Base-by-base conservation (phyloP, 1,284 basidiomycete species). In the Cryptococcus sp. region DNA sequence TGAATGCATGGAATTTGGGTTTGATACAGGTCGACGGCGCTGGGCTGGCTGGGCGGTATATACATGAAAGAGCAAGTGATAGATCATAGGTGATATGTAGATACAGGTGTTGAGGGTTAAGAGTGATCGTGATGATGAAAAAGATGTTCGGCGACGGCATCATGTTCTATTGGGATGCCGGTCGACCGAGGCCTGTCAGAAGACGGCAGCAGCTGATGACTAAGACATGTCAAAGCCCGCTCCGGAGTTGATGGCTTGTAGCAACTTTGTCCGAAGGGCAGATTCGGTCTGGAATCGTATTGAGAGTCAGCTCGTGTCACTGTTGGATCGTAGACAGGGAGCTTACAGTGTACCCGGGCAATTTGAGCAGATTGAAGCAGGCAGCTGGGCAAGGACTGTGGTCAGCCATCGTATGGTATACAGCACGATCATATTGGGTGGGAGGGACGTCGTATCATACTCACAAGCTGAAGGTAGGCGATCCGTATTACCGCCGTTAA, bases 141-240 rank as follows among this genome's bases (percentile, higher is more conserved):
- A 35, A 35, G 31, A 35, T 35, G 31, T 2, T 35, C 5, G 31
- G 13, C 31, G 31, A 10, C 13, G 31, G 7, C 10, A 10, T 35
- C 31, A 8, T 35, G 13, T 44, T 22, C n/a, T 23, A 50, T 31
- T 25, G 20, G 19, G 50, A 15, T 25, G 16, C 20, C 31, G 22
- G 16, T 19, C 35, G 13, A 13, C 13, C 31, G 8, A 35, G 31
- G 10, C 5, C 31, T 25, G 6, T 25, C 6, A 25, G 31, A 2
- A 5, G 31, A n/a, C 10, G 31, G 31, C 31, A 35, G 31, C 31
- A 13, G 31, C 31, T 35, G n/a, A 35, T 25, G 25, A 25, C 59
- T 76, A 93, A 6, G 90, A 93, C 58, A 94, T 81, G 78, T 96
- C 91, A 65, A 96, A 96, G 0, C 92, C 93, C 6, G 91, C 90